A percentile compares a stretch with the other conserved stretches of the same genome.
Evolutionary conservation across 345 rosid species (phyloP).

Genomic region (Camelina sativa): DNA sequence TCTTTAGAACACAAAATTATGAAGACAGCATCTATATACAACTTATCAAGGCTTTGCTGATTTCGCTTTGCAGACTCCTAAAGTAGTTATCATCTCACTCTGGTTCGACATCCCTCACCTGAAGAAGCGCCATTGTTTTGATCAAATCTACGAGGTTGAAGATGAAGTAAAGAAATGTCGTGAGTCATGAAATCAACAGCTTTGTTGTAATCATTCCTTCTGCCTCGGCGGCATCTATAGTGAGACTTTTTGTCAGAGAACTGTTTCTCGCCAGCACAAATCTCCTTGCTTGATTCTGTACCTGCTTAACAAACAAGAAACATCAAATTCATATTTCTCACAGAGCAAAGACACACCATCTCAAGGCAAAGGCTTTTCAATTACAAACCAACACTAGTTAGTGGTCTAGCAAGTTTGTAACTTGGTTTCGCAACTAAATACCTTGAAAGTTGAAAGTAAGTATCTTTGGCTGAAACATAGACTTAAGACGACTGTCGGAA

Average conservation of each 20-base stretch:
- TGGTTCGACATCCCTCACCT: neutral
- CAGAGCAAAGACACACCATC: neutral
- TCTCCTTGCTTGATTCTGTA: constrained; percentile 3
- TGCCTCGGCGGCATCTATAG: neutral
- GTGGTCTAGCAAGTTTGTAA: neutral
- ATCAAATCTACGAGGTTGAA: neutral
- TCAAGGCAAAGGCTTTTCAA: neutral
- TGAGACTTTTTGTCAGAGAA: neutral
- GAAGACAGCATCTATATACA: neutral
- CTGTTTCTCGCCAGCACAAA: neutral
- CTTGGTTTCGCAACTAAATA: neutral
- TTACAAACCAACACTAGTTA: neutral
- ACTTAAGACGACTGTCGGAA: neutral
- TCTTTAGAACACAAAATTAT: neutral
- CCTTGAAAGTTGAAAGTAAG: constrained; percentile 4
- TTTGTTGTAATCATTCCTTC: constrained; percentile 6
- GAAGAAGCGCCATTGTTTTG: neutral
- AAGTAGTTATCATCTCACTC: neutral
- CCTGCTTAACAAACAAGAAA: neutral
- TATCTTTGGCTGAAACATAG: neutral
- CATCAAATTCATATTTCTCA: neutral
- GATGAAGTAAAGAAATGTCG: neutral
- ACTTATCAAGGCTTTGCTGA: neutral
- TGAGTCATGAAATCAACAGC: neutral
- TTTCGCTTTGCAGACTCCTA: neutral